phyloP scores from a whole-genome alignment of 345 rosid species.

The Rhodamnia rubescens region DNA sequence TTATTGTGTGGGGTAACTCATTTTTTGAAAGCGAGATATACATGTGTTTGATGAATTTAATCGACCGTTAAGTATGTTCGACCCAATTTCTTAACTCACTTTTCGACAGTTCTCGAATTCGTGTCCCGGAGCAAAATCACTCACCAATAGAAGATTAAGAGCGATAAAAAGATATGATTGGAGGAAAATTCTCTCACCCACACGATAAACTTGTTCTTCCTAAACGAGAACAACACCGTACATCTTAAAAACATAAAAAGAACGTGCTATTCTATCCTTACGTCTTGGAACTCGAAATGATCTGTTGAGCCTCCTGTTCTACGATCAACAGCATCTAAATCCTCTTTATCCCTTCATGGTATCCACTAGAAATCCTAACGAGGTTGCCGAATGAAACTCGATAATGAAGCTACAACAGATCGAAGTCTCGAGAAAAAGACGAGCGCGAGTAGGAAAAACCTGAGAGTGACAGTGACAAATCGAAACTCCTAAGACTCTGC shows the following conservation, averaged over 20 bases:
- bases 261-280: not conserved
- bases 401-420: not conserved
- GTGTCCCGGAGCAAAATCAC: too few relatives aligned
- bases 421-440: not conserved
- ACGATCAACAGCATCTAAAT: constrained; percentile 41
- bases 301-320: constrained; percentile 47
- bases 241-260: not conserved
- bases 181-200: not conserved
- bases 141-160: accelerated
- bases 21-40: too few relatives aligned
- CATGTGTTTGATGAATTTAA: too few relatives aligned
- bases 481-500: not conserved
- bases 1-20: too few relatives aligned
- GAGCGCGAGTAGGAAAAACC: not conserved
- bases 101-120: too few relatives aligned
- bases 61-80: too few relatives aligned
- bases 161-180: not conserved
- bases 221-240: not conserved
- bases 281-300: constrained; percentile 35
- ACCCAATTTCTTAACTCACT: too few relatives aligned
- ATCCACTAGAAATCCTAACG: constrained; percentile 11
- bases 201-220: not conserved
- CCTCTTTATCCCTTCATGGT: constrained; percentile 43
- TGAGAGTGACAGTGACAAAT: not conserved
- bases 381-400: not conserved